Evolutionary conservation across 495 filamentous ascomycete species (phyloP).

Genomic region (Talaromyces liani): DNA sequence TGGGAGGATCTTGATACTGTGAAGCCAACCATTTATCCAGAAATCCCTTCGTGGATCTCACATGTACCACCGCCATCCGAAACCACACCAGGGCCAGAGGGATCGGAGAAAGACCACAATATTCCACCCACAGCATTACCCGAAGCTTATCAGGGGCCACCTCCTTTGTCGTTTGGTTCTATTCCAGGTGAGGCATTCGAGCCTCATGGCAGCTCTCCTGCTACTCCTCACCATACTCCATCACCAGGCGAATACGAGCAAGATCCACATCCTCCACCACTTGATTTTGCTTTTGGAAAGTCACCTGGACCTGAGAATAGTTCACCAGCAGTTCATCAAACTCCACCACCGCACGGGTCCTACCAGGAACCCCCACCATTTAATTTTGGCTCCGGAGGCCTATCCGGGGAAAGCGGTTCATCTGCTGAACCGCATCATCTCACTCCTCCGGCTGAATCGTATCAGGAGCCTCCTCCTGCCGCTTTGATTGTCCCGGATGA

Average conservation of each 20-base stretch:
- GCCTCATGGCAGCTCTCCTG: not conserved
- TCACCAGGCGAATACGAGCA: not conserved
- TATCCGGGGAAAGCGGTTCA: not conserved
- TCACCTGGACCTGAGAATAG: not conserved
- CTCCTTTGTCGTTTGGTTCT: not conserved
- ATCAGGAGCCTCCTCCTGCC: not conserved
- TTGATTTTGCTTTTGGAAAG: not conserved
- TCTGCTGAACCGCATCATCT: not conserved
- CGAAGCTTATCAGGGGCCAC: not conserved
- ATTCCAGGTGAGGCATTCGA: not conserved
- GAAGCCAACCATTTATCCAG: not conserved
- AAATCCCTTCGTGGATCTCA: not conserved
- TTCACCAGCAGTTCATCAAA: not conserved
- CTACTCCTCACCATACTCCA: not conserved
- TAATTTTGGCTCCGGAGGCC: not conserved
- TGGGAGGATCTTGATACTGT: not conserved
- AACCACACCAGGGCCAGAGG: not conserved
- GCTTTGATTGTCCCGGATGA: not conserved
- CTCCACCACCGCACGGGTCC: not conserved
- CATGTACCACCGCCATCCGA: not conserved
- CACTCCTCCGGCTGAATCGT: not conserved
- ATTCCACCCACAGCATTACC: not conserved
- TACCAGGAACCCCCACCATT: not conserved
- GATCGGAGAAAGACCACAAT: not conserved
- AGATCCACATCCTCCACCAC: not conserved